Percentiles rank a stretch among this genome's conserved stretches.
These are phyloP conservation scores for Stagonosporopsis tanaceti DNA, from an alignment of 2,329 filamentous ascomycete species.

Conservation along the genomic window DNA sequence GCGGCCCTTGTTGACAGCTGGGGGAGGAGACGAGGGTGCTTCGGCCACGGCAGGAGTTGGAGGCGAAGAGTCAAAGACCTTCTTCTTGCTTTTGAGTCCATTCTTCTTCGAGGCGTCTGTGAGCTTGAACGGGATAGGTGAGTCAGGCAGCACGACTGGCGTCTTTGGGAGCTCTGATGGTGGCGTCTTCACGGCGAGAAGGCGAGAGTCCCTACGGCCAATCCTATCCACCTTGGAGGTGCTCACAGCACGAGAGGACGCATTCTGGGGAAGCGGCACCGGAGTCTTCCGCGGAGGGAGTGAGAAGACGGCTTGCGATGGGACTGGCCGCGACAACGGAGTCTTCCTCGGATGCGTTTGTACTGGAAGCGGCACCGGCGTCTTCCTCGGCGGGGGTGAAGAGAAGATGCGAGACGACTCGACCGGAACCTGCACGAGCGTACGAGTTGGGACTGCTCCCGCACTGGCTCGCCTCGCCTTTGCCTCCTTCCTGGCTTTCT, in stretches of 20 bases:
- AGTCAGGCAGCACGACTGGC: slow-evolving; percentile 5
- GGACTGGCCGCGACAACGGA: too few species aligned
- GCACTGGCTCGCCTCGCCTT: slow-evolving; percentile 8
- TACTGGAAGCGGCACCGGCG: slow-evolving; percentile 23
- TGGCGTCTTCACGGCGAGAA: slow-evolving; percentile 27
- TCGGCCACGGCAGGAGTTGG: not conserved
- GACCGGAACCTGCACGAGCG: not conserved
- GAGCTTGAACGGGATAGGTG: slow-evolving; percentile 26
- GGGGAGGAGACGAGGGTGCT: not conserved
- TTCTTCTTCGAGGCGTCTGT: not conserved
- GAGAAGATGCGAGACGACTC: slow-evolving; percentile 1
- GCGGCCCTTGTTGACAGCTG: not conserved
- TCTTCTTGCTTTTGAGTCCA: slow-evolving; percentile 7
- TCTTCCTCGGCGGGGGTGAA: slow-evolving; percentile 12
- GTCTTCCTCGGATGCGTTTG: too few species aligned
- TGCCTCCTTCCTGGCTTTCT: slow-evolving; percentile 10
- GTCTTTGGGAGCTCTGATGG: slow-evolving; percentile 18
- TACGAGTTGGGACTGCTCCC: not conserved
- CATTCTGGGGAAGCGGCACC: slow-evolving; percentile 24
- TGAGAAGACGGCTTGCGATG: not conserved
- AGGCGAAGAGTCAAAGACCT: not conserved
- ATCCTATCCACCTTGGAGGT: not conserved
- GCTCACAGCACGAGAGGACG: not conserved
- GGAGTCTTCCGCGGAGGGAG: slow-evolving; percentile 18
- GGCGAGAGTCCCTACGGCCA: slow-evolving; percentile 4